A percentile compares a stretch with the other conserved stretches of the same genome.
phyloP scores from a whole-genome alignment of 1,284 basidiomycete genomes.

The Ceratobasidium sp. region DNA sequence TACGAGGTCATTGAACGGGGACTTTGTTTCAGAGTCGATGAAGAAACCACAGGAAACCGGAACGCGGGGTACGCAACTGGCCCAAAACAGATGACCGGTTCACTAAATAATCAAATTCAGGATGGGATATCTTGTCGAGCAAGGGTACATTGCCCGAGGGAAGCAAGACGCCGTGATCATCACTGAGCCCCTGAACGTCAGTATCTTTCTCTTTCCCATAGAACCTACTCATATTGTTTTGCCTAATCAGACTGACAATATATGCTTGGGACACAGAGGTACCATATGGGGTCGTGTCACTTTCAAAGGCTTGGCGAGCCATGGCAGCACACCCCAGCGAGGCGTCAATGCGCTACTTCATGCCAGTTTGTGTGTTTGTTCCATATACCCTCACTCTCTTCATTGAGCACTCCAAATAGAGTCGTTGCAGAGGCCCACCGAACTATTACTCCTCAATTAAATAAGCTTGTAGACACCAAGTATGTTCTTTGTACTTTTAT shows the following conservation, averaged over 20 bases:
- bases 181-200: constrained; percentile 40
- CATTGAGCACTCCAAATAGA: too few species aligned
- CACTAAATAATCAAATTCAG: too few species aligned
- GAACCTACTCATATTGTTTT: neutral
- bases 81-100: too few species aligned
- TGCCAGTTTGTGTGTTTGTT: neutral
- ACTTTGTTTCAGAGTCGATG: constrained; percentile 31
- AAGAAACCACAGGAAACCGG: constrained; percentile 40
- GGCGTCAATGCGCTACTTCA: constrained; percentile 41
- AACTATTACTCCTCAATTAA: constrained; percentile 19
- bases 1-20: too few species aligned
- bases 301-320: constrained; percentile 40
- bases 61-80: constrained; percentile 42
- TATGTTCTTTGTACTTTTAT: too few species aligned
- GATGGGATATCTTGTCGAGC: constrained; percentile 41
- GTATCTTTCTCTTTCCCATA: neutral
- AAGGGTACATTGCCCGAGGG: constrained; percentile 34
- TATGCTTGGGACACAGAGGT: constrained; percentile 41
- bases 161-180: constrained; percentile 42
- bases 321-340: constrained; percentile 42
- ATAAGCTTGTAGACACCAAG: neutral
- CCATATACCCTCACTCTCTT: neutral
- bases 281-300: constrained; percentile 41
- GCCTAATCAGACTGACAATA: constrained; percentile 29
- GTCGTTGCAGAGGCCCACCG: constrained; percentile 36